Conservation (phyloP, 805 yeast species). For the Pichia sporocuriosa region DNA sequence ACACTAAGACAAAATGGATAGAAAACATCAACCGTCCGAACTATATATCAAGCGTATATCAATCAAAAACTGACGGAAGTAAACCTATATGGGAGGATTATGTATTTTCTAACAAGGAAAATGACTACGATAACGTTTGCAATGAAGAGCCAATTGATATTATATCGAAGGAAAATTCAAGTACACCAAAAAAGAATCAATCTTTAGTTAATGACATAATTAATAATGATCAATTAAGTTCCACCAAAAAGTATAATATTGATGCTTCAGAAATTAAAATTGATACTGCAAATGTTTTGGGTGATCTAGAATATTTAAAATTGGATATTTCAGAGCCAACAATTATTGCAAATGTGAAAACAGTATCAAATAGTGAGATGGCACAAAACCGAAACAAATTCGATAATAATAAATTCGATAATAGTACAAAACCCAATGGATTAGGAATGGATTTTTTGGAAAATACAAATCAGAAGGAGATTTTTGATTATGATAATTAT, state of each 20-base stretch:
- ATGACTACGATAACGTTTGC: neutral
- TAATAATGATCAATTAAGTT: neutral
- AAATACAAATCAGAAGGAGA: neutral
- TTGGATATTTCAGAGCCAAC: neutral
- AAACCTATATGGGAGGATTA: neutral
- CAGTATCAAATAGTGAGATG: neutral
- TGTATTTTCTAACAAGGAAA: neutral
- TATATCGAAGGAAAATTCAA: constrained; percentile 1
- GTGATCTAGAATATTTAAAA: neutral
- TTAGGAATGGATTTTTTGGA: neutral
- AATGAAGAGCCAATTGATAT: neutral
- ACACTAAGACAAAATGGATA: neutral
- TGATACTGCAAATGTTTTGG: neutral
- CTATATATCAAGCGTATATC: neutral
- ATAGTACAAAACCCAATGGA: neutral
- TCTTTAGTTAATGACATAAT: neutral
- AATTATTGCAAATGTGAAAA: neutral
- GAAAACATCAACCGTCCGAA: neutral
- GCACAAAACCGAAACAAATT: neutral
- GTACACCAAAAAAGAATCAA: constrained; percentile 6
- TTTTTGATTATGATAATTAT: neutral
- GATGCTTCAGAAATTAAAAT: too few species aligned
- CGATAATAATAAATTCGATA: neutral
- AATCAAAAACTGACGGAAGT: neutral
- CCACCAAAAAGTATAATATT: neutral